These are phyloP conservation scores for Fragilaria crotonensis DNA, from an alignment of 108 stramenopile species.

Conservation along the genomic window DNA sequence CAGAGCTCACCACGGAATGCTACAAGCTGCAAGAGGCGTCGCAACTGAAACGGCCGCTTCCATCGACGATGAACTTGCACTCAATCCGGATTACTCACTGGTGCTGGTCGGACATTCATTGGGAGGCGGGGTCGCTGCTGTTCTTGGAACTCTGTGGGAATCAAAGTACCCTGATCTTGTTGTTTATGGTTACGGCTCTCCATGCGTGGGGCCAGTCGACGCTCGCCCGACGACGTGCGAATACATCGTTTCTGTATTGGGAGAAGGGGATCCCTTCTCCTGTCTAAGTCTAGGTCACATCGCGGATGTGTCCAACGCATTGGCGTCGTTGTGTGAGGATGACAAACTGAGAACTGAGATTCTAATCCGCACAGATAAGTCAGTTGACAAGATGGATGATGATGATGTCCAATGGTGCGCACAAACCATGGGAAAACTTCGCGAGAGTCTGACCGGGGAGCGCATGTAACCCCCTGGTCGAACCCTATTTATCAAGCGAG, in stretches of 20 bases:
- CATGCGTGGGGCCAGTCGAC: conserved; percentile 13
- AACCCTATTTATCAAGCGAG: conserved; percentile 13
- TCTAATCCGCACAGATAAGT: conserved; percentile 22
- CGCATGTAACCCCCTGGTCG: conserved; percentile 63
- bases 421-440: conserved; percentile 32
- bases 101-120: conserved; percentile 63
- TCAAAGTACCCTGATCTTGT: conserved; percentile 21
- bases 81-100: conserved; percentile 39
- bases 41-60: conserved; percentile 29
- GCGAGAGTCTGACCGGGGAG: conserved; percentile 33
- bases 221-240: conserved; percentile 5
- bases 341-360: conserved; percentile 39
- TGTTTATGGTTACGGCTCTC: conserved; percentile 22
- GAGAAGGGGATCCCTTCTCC: conserved; percentile 74
- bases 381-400: conserved; percentile 13
- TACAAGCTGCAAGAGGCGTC: conserved; percentile 45
- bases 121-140: conserved; percentile 60
- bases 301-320: conserved; percentile 40
- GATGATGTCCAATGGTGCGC: conserved; percentile 36
- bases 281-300: conserved; percentile 59
- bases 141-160: conserved; percentile 52
- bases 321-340: conserved; percentile 53
- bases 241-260: conserved; percentile 42
- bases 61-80: conserved; percentile 35
- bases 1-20: conserved; percentile 68